Evolutionary conservation across 2,329 filamentous ascomycete genomes (phyloP).

Genomic region (Verticillium nonalfalfae): DNA sequence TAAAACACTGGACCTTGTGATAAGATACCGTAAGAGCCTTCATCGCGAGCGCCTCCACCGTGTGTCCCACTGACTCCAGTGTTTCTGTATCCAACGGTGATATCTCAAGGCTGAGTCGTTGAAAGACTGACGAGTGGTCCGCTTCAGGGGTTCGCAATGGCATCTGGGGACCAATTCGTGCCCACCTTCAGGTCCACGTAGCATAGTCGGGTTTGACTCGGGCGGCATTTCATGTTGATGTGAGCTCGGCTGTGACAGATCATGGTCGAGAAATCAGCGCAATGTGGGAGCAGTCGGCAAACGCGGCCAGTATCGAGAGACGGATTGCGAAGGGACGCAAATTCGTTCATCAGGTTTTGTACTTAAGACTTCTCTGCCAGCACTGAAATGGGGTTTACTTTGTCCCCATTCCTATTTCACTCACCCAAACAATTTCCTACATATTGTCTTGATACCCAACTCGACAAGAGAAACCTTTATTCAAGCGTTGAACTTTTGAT

Average conservation of each 20-base stretch:
- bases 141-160: neutral
- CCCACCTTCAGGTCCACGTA: neutral
- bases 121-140: neutral
- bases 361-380: neutral
- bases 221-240: neutral
- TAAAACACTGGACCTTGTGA: conserved; percentile 18
- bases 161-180: neutral
- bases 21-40: conserved; percentile 22
- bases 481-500: neutral
- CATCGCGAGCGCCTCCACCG: conserved; percentile 17
- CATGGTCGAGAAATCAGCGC: neutral
- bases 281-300: neutral
- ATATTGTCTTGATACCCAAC: neutral
- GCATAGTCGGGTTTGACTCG: neutral
- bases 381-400: neutral
- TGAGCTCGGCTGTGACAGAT: neutral
- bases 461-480: neutral
- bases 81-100: neutral
- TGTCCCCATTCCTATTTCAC: neutral
- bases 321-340: neutral
- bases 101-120: neutral
- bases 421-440: neutral
- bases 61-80: neutral
- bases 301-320: neutral
- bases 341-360: neutral